A percentile compares a stretch with the other conserved stretches of the same genome.
Evolutionary conservation across 2,329 filamentous ascomycete species (phyloP).

Genomic region (Penicillium crustosum): DNA sequence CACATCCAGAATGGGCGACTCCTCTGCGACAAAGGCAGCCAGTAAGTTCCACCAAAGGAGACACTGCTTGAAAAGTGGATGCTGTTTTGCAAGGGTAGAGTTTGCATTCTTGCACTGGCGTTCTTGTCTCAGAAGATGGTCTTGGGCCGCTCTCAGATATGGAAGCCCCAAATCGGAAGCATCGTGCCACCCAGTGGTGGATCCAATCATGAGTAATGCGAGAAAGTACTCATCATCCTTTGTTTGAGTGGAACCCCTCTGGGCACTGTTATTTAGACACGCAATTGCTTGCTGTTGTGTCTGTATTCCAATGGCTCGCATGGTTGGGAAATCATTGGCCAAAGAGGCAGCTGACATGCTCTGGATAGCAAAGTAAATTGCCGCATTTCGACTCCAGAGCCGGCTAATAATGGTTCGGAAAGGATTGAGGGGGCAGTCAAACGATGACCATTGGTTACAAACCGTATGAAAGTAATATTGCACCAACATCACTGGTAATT

Average conservation of each 20-base stretch:
- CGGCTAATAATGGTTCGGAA: slow-evolving; percentile 23
- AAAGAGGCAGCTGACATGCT: slow-evolving; percentile 28
- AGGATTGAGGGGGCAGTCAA: slow-evolving; percentile 26
- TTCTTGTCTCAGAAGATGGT: slow-evolving; percentile 20
- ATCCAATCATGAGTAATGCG: slow-evolving; percentile 24
- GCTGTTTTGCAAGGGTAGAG: slow-evolving; percentile 22
- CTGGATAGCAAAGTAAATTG: slow-evolving; percentile 27
- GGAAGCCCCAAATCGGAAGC: slow-evolving; percentile 21
- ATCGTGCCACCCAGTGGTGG: slow-evolving; percentile 25
- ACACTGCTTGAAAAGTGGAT: slow-evolving; percentile 25
- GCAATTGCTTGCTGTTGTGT: slow-evolving; percentile 27
- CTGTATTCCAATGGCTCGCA: slow-evolving; percentile 24
- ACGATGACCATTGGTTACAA: slow-evolving; percentile 27
- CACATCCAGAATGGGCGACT: slow-evolving; percentile 19
- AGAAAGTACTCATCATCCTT: slow-evolving; percentile 26
- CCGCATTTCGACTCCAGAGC: slow-evolving; percentile 25
- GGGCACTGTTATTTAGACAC: slow-evolving; percentile 20
- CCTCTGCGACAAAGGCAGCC: slow-evolving; percentile 24
- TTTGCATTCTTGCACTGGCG: slow-evolving; percentile 17
- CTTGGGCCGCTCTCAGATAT: slow-evolving; percentile 25
- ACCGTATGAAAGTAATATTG: slow-evolving; percentile 27
- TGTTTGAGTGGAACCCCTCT: slow-evolving; percentile 15
- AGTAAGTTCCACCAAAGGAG: slow-evolving; percentile 26
- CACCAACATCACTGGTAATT: slow-evolving; percentile 24
- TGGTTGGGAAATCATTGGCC: slow-evolving; percentile 25